Evolutionary conservation across 805 yeast species (phyloP), one percentile per base, ranked within the genome.

Genomic region (Saturnispora sekii): DNA sequence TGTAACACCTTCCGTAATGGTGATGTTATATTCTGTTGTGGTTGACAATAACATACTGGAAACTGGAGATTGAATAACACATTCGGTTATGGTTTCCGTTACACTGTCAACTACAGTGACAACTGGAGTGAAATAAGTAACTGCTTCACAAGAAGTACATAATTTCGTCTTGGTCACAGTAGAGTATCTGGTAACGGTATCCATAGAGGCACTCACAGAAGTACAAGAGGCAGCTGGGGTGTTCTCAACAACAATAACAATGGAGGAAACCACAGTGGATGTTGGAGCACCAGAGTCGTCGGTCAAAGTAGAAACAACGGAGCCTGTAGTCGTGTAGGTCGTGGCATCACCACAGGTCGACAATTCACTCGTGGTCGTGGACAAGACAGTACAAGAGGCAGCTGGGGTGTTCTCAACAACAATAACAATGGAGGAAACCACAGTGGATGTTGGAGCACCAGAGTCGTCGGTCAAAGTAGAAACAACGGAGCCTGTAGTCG

Each of bases 321-420:
- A 38, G 30, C 47, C 38, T 10, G 43, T 39, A 18, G 40, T 37
- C 4, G 48, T 38, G 16, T 37, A 33, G 14, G 34, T 32, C n/a
- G 48, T 32, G 2, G 46, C 18, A 7, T 21, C 33, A 7, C 40
- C 40, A n/a, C 40, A 38, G 33, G 40, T 38, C 17, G 40, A 38
- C n/a, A 26, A 26, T 18, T 18, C 21, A 16, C 34, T 36, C 12
- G 35, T 36, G 8, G 46, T 41, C 10, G 35, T 17, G 8, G 47
- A 18, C 21, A 18, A 18, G 5, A 18, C 21, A 18, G 21, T 18
- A 37, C 40, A 31, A 9, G 32, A 12, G 30, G 41, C 26, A 2
- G 35, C 37, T 43, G 46, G 46, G 16, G 37, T 40, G 40, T 29
- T 32, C 7, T 17, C 30, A 28, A 38, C 43, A 18, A 45, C 44